phyloP scores from a whole-genome alignment of 2,329 filamentous ascomycete genomes.

The Blastomyces percursus region DNA sequence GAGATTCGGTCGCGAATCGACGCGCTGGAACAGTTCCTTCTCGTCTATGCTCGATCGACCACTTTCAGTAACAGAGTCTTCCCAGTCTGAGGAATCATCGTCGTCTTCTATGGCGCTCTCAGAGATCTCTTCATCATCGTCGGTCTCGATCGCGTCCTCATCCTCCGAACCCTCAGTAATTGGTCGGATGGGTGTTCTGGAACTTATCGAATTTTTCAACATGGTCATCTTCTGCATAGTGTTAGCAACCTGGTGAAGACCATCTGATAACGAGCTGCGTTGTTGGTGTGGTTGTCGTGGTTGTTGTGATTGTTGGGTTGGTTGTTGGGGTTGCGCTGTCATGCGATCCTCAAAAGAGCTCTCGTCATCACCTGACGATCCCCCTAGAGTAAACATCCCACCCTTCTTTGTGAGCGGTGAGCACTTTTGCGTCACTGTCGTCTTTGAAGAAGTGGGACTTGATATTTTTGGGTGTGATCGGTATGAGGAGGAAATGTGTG shows the following conservation, averaged over 20 bases:
- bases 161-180: slow-evolving; percentile 44
- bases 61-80: slow-evolving; percentile 65
- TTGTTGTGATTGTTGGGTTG: slow-evolving; percentile 22
- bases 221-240: slow-evolving; percentile 64
- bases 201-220: slow-evolving; percentile 54
- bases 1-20: slow-evolving; percentile 77
- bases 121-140: slow-evolving; percentile 56
- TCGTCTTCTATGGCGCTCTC: slow-evolving; percentile 72
- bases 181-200: slow-evolving; percentile 50
- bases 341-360: slow-evolving; percentile 60
- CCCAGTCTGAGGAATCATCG: slow-evolving; percentile 51
- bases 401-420: slow-evolving; percentile 48
- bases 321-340: slow-evolving; percentile 35
- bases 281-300: slow-evolving; percentile 26
- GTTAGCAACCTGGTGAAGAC: slow-evolving; percentile 37
- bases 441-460: slow-evolving; percentile 40
- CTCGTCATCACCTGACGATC: slow-evolving; percentile 76
- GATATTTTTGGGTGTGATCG: slow-evolving; percentile 49
- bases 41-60: slow-evolving; percentile 74
- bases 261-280: slow-evolving; percentile 46
- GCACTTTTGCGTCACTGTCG: slow-evolving; percentile 51
- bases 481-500: slow-evolving; percentile 58
- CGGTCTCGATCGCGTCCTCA: slow-evolving; percentile 49
- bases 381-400: slow-evolving; percentile 59
- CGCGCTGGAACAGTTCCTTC: slow-evolving; percentile 71